phyloP scores from a whole-genome alignment of 768 basidiomycete genomes.

The Xerocomellus intermedius region DNA sequence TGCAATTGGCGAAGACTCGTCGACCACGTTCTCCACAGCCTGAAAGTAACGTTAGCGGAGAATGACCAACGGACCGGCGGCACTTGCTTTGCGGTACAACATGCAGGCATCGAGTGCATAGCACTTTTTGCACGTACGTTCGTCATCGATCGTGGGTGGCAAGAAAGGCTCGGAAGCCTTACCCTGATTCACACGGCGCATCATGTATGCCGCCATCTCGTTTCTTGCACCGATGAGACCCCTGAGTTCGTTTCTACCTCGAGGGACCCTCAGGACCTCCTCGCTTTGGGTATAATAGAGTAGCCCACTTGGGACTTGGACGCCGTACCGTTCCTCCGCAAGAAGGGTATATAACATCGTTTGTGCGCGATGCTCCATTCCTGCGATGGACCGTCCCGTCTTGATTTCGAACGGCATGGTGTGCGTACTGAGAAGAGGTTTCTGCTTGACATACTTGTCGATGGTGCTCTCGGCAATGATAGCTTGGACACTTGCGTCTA shows the following conservation, averaged over 20 bases:
- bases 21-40: slow-evolving; percentile 68
- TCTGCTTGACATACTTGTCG: slow-evolving; percentile 16
- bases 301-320: slow-evolving; percentile 76
- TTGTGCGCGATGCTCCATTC: slow-evolving; percentile 94
- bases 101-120: slow-evolving; percentile 86
- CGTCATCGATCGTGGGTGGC: slow-evolving; percentile 84
- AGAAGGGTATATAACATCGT: slow-evolving; percentile 96
- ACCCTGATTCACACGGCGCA: slow-evolving; percentile 40
- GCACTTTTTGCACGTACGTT: slow-evolving; percentile 74
- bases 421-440: slow-evolving; percentile 25
- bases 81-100: slow-evolving; percentile 81
- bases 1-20: slow-evolving; percentile 51
- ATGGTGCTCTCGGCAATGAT: slow-evolving; percentile 50
- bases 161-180: slow-evolving; percentile 56
- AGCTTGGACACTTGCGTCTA: slow-evolving; percentile 85
- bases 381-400: slow-evolving; percentile 75
- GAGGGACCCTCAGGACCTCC: slow-evolving; percentile 80
- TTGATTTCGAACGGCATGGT: slow-evolving; percentile 91
- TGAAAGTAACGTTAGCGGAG: slow-evolving; percentile 27
- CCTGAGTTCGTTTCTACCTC: slow-evolving; percentile 77
- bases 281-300: slow-evolving; percentile 94
- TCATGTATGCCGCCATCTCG: slow-evolving; percentile 78
- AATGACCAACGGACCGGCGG: background rate
- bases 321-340: slow-evolving; percentile 86
- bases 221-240: slow-evolving; percentile 82